phyloP scores from a whole-genome alignment of 352 stramenopile species.

The Blastocystis sp. region DNA sequence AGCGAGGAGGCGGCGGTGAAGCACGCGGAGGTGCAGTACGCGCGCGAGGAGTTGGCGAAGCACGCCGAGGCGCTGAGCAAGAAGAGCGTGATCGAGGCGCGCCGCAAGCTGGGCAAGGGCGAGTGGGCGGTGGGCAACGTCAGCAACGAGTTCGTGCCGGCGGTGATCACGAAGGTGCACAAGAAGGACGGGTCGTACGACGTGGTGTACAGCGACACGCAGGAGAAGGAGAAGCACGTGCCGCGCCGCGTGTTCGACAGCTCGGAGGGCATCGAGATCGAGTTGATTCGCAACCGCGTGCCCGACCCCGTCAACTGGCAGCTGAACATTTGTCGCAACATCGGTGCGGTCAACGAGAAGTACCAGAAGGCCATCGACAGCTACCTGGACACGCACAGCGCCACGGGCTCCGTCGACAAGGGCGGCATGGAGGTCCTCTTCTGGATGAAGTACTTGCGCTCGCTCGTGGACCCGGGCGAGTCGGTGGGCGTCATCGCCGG shows the following conservation, averaged over 20 bases:
- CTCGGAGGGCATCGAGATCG: constrained; percentile 45
- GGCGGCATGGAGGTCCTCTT: constrained; percentile 83
- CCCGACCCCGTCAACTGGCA: constrained; percentile 83
- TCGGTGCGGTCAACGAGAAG: constrained; percentile 82
- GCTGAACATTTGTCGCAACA: constrained; percentile 78
- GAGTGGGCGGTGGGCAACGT: constrained; percentile 64
- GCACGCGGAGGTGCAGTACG: constrained; percentile 77
- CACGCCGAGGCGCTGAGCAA: neutral
- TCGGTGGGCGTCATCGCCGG: constrained; percentile 94
- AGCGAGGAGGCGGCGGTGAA: constrained; percentile 82
- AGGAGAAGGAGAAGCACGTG: constrained; percentile 79
- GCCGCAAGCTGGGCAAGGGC: constrained; percentile 16
- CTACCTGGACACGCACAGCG: constrained; percentile 79
- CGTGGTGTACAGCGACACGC: constrained; percentile 82
- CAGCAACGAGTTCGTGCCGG: constrained; percentile 43
- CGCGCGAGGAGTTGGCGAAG: constrained; percentile 30
- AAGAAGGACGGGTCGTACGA: constrained; percentile 80
- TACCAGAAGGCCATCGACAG: constrained; percentile 79
- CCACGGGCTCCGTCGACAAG: constrained; percentile 34
- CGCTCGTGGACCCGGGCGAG: constrained; percentile 91
- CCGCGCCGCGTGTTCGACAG: constrained; percentile 78
- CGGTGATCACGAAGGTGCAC: constrained; percentile 75
- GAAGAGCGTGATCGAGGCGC: constrained; percentile 37
- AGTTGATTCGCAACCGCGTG: constrained; percentile 77
- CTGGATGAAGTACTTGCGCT: constrained; percentile 94